Evolutionary conservation across 306 rosid genomes (phyloP).

Genomic region (Cercis canadensis): DNA sequence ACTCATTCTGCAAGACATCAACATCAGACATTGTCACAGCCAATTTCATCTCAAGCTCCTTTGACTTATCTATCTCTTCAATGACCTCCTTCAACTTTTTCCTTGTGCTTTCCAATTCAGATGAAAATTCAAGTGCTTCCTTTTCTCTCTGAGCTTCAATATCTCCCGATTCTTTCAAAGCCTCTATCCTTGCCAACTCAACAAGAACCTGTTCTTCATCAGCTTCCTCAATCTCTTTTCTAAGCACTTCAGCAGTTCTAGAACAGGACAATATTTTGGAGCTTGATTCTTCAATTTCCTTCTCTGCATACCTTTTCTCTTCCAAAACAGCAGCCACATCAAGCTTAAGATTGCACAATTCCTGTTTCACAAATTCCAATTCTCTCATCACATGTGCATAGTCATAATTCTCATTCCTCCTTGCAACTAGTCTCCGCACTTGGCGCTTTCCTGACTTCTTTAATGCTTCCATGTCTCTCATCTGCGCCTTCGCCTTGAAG

Average conservation of each 20-base stretch:
- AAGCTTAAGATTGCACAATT: conserved; percentile 73
- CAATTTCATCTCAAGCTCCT: conserved; percentile 67
- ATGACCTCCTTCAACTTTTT: conserved; percentile 46
- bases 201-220: conserved; percentile 84
- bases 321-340: conserved; percentile 69
- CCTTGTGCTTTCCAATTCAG: conserved; percentile 52
- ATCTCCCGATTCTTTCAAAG: conserved; percentile 70
- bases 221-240: conserved; percentile 70
- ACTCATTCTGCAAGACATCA: conserved; percentile 63
- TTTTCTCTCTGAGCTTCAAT: conserved; percentile 55
- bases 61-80: conserved; percentile 61
- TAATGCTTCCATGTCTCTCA: conserved; percentile 49
- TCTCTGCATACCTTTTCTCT: conserved; percentile 62
- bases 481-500: conserved; percentile 35
- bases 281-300: conserved; percentile 51
- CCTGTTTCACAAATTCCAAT: conserved; percentile 68
- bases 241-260: conserved; percentile 54
- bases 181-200: conserved; percentile 87
- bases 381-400: conserved; percentile 65
- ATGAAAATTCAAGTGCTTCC: conserved; percentile 54
- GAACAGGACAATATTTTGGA: conserved; percentile 43
- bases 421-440: conserved; percentile 19
- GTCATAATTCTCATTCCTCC: conserved; percentile 43
- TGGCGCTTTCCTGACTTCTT: conserved; percentile 43
- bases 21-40: conserved; percentile 69